These are phyloP conservation scores for Luffa acutangula DNA, from an alignment of 306 rosid species.

Conservation along the genomic window DNA sequence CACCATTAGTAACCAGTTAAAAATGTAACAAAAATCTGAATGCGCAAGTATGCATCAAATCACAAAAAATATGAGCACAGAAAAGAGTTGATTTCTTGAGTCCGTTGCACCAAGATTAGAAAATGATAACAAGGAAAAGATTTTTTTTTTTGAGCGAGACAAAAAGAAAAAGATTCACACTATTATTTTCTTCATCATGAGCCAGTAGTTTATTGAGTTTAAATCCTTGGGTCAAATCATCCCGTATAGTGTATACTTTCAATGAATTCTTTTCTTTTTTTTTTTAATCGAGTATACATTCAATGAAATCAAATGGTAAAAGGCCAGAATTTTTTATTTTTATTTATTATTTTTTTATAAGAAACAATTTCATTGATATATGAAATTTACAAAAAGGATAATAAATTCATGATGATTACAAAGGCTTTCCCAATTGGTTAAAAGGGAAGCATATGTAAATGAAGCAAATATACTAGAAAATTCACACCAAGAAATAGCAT, in stretches of 20 bases:
- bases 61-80: not conserved
- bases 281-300: not conserved
- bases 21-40: conserved; percentile 10
- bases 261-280: not conserved
- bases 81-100: not conserved
- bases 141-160: no score
- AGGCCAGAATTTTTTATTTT: no score
- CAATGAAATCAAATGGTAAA: not conserved
- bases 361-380: no score
- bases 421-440: no score
- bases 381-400: no score
- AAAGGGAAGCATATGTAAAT: no score
- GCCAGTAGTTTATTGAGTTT: not conserved
- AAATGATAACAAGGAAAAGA: no score
- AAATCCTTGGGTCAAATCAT: not conserved
- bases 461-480: no score
- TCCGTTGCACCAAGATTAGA: not conserved
- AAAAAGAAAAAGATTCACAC: not conserved
- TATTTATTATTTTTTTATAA: no score
- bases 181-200: not conserved
- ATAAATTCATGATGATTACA: no score
- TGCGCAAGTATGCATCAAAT: not conserved
- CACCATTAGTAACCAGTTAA: conserved; percentile 12
- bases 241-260: not conserved
- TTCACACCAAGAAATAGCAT: no score